Evolutionary conservation across 805 yeast genomes (phyloP), one percentile per base, ranked within the genome.

Genomic region (Lipomyces oligophaga): DNA sequence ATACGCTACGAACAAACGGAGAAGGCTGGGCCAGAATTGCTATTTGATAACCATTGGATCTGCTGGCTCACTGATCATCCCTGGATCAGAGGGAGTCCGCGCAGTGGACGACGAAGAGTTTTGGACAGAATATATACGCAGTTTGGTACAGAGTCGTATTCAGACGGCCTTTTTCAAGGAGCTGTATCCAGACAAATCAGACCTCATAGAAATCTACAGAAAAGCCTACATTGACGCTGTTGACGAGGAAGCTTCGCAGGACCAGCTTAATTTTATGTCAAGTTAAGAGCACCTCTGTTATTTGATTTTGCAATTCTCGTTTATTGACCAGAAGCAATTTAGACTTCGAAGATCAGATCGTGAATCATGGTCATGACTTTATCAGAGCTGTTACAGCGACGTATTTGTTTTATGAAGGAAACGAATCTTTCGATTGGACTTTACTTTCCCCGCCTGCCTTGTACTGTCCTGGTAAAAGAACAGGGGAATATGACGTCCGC

Each of bases 381-480:
- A 24, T 20, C 20, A 30, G 34, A 6, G 45, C 49, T 4, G 40
- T 30, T 32, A 34, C 26, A 4, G 33, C 40, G 13, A 27, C 34
- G 10, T 28, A n/a, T 2, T 5, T 39, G 16, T 39, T 39, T 26
- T 45, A 16, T 25, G 49, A 34, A 10, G 44, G 38, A 25, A 45
- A 36, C 30, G 21, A 30, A 18, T 34, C 45, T 8, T 45, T 45
- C 24, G 41, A 40, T 30, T 40, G 45, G 45, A 40, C 41, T 4
- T 22, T 45, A 22, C 19, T 35, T 5, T 41, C 36, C 3, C 40
- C 35, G 15, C 45, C 49, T 3, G 49, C 49, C 6, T 25, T 35
- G 40, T 40, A 45, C 38, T 41, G 49, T n/a, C 49, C 41, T 4
- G 49, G 41, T 13, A 34, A 41, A 11, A 25, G 45, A 11, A 35